Conservation (phyloP, 441 rosid species). For the Pelargonium cotyledonis region DNA sequence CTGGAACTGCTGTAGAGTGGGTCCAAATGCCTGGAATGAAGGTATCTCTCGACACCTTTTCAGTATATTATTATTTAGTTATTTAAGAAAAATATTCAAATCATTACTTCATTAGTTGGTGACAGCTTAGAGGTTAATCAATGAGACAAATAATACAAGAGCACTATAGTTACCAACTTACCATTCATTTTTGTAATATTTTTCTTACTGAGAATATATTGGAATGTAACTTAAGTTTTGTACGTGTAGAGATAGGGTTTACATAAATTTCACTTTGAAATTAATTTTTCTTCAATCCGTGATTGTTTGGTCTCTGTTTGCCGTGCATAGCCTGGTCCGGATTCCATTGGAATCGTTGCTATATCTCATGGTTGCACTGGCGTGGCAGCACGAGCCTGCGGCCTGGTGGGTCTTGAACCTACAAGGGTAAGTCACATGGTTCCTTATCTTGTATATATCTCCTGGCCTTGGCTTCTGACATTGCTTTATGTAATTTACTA, state of each 20-base stretch:
- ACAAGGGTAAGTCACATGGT: slow-evolving; percentile 48
- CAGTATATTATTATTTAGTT: too few relatives aligned
- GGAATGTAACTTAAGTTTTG: too few relatives aligned
- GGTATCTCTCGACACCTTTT: slow-evolving; percentile 30
- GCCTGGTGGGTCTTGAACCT: slow-evolving; percentile 98
- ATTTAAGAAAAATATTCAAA: too few relatives aligned
- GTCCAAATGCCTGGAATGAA: slow-evolving; percentile 99
- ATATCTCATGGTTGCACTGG: slow-evolving; percentile 95
- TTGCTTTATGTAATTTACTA: not conserved
- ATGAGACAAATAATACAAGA: too few relatives aligned
- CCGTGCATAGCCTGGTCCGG: slow-evolving; percentile 89
- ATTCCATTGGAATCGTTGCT: slow-evolving; percentile 87
- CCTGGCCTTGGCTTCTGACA: not conserved
- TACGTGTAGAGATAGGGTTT: too few relatives aligned
- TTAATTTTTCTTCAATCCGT: slow-evolving; percentile 70
- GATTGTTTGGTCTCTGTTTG: slow-evolving; percentile 96
- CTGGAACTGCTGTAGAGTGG: slow-evolving; percentile 99
- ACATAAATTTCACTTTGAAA: not conserved
- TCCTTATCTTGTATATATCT: not conserved
- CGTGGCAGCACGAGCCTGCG: slow-evolving; percentile 81
- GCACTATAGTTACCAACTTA: too few relatives aligned
- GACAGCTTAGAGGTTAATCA: too few relatives aligned
- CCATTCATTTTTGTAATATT: too few relatives aligned
- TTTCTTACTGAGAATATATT: too few relatives aligned
- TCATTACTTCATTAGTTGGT: too few relatives aligned